Evolutionary conservation across 371 early-diverging fungal species (phyloP).

Genomic region (Chytridiales sp.): DNA sequence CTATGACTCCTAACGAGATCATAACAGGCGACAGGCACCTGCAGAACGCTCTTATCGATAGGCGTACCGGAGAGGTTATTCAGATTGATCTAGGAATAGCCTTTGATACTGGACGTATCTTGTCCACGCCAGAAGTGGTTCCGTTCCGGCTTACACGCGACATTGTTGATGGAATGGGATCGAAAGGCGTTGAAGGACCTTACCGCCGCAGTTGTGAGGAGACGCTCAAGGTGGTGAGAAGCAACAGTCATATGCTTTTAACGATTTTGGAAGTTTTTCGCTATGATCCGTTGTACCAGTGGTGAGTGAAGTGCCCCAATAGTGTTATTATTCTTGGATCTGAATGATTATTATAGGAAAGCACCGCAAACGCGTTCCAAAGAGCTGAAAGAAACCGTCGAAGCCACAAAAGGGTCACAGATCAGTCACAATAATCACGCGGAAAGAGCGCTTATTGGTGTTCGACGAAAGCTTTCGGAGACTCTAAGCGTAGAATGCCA

Average conservation of each 20-base stretch:
- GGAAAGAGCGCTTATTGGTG: conserved; percentile 60
- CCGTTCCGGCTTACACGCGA: conserved; percentile 96
- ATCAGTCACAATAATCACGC: conserved; percentile 57
- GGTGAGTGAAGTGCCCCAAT: conserved; percentile 53
- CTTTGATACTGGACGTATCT: conserved; percentile 90
- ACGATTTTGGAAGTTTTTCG: conserved; percentile 92
- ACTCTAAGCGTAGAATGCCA: conserved; percentile 58
- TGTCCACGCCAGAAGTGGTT: conserved; percentile 95
- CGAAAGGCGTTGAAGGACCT: conserved; percentile 79
- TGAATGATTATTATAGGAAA: not conserved
- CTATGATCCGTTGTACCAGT: conserved; percentile 88
- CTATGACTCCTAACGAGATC: not conserved
- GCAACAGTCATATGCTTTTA: conserved; percentile 76
- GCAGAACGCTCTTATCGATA: conserved; percentile 95
- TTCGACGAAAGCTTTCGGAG: conserved; percentile 50
- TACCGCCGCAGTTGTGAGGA: conserved; percentile 79
- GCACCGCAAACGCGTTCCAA: not conserved
- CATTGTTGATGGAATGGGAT: conserved; percentile 74
- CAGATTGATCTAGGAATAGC: conserved; percentile 98
- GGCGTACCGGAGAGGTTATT: conserved; percentile 81
- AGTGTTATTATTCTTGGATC: not conserved
- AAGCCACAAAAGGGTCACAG: no score
- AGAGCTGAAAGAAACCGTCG: not conserved
- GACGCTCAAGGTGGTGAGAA: conserved; percentile 76
- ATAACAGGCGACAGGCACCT: conserved; percentile 83